Evolutionary conservation across 345 rosid genomes (phyloP), one percentile per base, ranked within the genome.

Genomic region (Heritiera littoralis): DNA sequence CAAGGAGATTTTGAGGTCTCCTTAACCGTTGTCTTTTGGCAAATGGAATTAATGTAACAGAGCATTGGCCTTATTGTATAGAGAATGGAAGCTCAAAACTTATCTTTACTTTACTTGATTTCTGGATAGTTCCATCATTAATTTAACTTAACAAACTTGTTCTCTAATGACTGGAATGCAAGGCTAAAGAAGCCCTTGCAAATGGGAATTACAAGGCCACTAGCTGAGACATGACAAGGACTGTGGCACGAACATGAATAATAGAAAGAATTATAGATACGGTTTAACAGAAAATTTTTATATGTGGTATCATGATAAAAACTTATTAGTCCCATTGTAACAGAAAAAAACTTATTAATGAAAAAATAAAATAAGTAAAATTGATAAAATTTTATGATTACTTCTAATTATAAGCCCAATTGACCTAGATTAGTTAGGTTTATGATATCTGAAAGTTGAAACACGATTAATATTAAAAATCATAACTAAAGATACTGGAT

Each of bases 1-100:
- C 18, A 13, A 14, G 35, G 54, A 52, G 74, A 69, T 48, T 69
- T 46, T 69, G 56, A 69, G 56, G 38, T 69, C 74, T 69, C 74
- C 74, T 12, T 4, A 11, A 10, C 17, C 58, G 20, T 28, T 48
- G 56, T 70, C 9, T 52, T 70, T 0, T 70, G 56, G 38, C 38
- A 46, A 20, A 23, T 70, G 40, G 40, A 13, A 70, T 48, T 70
- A 23, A 48, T 70, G 56, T 23, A 48, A 38, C 35, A 30, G 60
- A 35, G 40, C 11, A 70, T 28, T 71, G 13, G 3, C 35, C 41
- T 28, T 30, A 41, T 66, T 66, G 72, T 66, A 66, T 18, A 66
- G 32, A 8, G 51, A 66, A 66, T 66, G 72, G 30, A 66, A 41
- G 72, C 72, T 66, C 30, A 43, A 41, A 41, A 9, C 72, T 66